Evolutionary conservation across 2,329 filamentous ascomycete species (phyloP), one percentile per base, ranked within the genome.

Genomic region (Claviceps digitariae): DNA sequence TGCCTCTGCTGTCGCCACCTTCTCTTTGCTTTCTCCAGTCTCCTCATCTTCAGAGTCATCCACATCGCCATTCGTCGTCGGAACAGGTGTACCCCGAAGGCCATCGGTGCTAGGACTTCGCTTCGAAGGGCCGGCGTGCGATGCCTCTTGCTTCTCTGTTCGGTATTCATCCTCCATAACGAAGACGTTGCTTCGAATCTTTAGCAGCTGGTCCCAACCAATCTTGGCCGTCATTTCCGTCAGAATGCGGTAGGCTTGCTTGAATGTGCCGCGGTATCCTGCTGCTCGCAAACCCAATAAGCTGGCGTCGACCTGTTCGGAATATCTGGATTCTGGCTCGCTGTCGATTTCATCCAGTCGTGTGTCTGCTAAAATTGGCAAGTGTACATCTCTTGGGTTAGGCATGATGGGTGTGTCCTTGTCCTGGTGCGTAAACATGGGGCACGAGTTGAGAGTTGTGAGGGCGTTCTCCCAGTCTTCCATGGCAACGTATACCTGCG

Each of bases 101-200:
- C 83, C 86, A 59, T 90, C 84, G 46, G 84, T 87, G 72, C 89
- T 93, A 49, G 90, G 79, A 65, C 86, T 90, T 46, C 86, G 81
- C 62, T 82, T 84, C 25, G 69, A 67, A 55, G 71, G 70, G 47
- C 68, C 63, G 9, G 21, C 13, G 49, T 73, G 69, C 20, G 72
- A 71, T 25, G 74, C 68, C 56, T 84, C 81, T 54, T 87, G 83
- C 68, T 87, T 88, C 70, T 97, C 93, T 54, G 84, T 86, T 49
- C 93, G 83, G 66, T 98, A 98, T 68, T 98, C 93, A 64, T 98
- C 93, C 67, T 98, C 93, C 93, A 98, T 98, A 49, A 98, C 93
- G 62, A 98, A 98, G 1, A 98, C 93, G 57, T 91, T 90, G 72
- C 91, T 97, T 60, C 93, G 81, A 63, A 94, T 95, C 69, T 89